Evolutionary conservation across 2,329 filamentous ascomycete species (phyloP), one percentile per base, ranked within the genome.

Genomic region (Purpureocillium lavendulum): DNA sequence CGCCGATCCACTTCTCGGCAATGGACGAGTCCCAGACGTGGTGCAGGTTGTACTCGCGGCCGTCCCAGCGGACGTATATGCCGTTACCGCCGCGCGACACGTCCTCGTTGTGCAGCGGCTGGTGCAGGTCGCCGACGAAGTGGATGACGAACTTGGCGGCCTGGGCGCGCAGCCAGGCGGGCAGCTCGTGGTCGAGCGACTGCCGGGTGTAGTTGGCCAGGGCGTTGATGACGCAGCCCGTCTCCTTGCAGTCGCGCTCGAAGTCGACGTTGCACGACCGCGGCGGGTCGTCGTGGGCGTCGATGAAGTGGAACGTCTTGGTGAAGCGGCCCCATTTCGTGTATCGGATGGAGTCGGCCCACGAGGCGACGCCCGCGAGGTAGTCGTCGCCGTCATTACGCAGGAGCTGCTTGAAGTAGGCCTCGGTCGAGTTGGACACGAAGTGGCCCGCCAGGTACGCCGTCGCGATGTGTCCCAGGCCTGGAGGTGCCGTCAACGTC

Each of bases 1-100:
- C 75, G 3, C 80, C 80, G 2, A 82, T 64, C 51, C 75, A 61
- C 52, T 80, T 75, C 60, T 84, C 80, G 1, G 77, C 71, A 45
- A 87, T 86, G 48, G 72, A 75, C 39, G 73, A 77, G 54, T 87
- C 84, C 83, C 83, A 87, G 13, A 86, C 75, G 42, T 81, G 71
- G 53, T 87, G 84, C 32, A 87, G 67, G 53, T 87, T 87, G 40
- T 74, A 69, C 21, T 65, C 58, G 24, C 59, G 56, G 3, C 69
- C 70, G 18, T 77, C 66, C 61, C 80, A 87, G 13, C 61, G 64
- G 2, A 87, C 82, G 12, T 67, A 57, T 49, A 87, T 82, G 10
- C 72, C 71, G 49, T 87, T 88, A 1, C 83, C 83, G 39, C 84
- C 84, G 16, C 70, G 62, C 3, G 70, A 67, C 7, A 81, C 71